Evolutionary conservation across 768 basidiomycete species (phyloP), one percentile per base, ranked within the genome.

Genomic region (Boletus sp.): DNA sequence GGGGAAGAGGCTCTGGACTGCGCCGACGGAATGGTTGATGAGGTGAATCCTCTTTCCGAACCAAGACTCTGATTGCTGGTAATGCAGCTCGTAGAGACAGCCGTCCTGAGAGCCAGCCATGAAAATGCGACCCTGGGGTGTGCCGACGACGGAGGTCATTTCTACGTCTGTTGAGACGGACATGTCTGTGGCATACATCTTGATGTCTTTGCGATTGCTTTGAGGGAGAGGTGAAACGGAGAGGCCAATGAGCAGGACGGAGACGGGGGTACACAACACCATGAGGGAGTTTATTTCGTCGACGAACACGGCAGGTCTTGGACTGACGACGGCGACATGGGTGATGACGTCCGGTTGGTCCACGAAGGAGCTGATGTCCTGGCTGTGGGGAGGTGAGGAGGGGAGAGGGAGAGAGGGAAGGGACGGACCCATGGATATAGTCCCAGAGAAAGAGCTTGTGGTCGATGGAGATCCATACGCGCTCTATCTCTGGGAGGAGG

Each of bases 361-460:
- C 35, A 90, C 85, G 68, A 90, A 96, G n/a, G 92, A 92, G 61
- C 83, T 88, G 62, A 97, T 87, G 70, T 94, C 92, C 71, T 90
- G 87, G n/a, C 94, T 90, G 60, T 44, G 54, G 55, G 42, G 50
- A 15, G 50, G 45, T 55, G 60, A 62, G 41, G 14, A 53, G 54
- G 49, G 28, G 50, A 11, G 3, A 24, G 4, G 54, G 35, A 32
- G 11, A 55, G 41, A 51, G 24, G 42, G 50, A 12, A 46, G 15
- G 28, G 41, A 77, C 89, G 54, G 63, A 96, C 95, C 94, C 92
- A 63, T 96, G 91, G 36, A 86, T 76, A 70, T 97, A 99, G 72
- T 99, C 94, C 97, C 97, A 98, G 24, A 99, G 77, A 66, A 97
- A 92, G 35, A 99, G 78, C 64, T 92, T 92, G 71, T 94, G 87